Evolutionary conservation across 805 yeast genomes (phyloP).

Genomic region (Pichia heedii): DNA sequence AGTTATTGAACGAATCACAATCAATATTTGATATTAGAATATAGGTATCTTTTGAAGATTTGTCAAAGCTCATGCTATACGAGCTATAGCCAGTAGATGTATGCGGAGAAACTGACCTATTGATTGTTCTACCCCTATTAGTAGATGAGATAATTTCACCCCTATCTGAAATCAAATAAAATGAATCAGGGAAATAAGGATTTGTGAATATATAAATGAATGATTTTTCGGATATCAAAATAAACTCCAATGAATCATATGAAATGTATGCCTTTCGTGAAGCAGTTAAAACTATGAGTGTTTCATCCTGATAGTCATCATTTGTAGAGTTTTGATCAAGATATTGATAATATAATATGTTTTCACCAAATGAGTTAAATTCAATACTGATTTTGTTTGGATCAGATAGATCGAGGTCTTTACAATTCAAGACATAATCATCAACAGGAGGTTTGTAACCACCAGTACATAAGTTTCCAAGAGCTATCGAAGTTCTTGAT

Average conservation of each 20-base stretch:
- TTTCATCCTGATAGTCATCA: slow-evolving; percentile 42
- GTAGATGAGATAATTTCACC: slow-evolving; percentile 47
- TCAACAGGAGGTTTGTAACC: slow-evolving; percentile 15
- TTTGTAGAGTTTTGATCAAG: slow-evolving; percentile 40
- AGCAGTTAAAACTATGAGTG: slow-evolving; percentile 52
- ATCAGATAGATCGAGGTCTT: slow-evolving; percentile 18
- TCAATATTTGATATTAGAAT: slow-evolving; percentile 60
- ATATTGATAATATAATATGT: slow-evolving; percentile 48
- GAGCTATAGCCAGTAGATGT: slow-evolving; percentile 41
- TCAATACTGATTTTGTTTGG: slow-evolving; percentile 23
- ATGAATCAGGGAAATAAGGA: slow-evolving; percentile 46
- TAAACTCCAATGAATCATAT: slow-evolving; percentile 51
- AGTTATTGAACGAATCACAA: slow-evolving; percentile 41
- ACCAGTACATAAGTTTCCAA: slow-evolving; percentile 22
- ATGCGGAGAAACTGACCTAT: slow-evolving; percentile 24
- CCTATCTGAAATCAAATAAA: slow-evolving; percentile 42
- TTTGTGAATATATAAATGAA: slow-evolving; percentile 49
- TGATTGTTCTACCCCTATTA: slow-evolving; percentile 60
- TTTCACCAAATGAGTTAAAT: slow-evolving; percentile 41
- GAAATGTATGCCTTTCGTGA: slow-evolving; percentile 52
- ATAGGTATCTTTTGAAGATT: slow-evolving; percentile 43
- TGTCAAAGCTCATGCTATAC: slow-evolving; percentile 50
- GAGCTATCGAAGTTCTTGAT: slow-evolving; percentile 19
- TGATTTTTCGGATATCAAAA: slow-evolving; percentile 29
- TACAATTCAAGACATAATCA: slow-evolving; percentile 30